Conservation (phyloP, 257 asterid species). For the Ligustrum vulgare region DNA sequence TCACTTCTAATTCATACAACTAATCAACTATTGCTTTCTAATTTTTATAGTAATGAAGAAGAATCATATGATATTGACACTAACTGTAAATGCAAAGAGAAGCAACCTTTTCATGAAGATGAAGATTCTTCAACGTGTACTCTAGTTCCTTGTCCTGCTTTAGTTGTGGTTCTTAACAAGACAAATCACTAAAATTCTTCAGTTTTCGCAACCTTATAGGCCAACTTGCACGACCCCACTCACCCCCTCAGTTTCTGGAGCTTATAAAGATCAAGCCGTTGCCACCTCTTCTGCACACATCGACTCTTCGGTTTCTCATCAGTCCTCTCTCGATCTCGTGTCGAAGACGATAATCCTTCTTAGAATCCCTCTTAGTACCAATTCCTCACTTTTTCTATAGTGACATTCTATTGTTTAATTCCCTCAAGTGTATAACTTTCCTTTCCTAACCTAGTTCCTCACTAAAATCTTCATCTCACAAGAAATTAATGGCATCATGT, state of each 20-base stretch:
- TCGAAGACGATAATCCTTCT: too few relatives aligned
- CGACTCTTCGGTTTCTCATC: not conserved
- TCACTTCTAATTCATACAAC: not conserved
- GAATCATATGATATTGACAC: not conserved
- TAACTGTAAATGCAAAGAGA: not conserved
- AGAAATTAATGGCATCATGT: conserved; percentile 18
- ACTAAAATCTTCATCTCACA: not conserved
- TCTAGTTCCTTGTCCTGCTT: not conserved
- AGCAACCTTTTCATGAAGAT: not conserved
- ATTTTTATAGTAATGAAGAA: not conserved
- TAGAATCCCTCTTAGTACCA: too few relatives aligned
- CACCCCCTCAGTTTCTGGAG: conserved; percentile 7
- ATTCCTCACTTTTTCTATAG: too few relatives aligned
- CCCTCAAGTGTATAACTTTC: not conserved
- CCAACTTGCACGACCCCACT: conserved; percentile 34
- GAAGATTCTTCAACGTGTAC: not conserved
- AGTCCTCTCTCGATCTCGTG: not conserved
- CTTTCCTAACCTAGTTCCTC: not conserved
- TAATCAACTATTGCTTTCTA: not conserved
- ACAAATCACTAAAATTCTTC: conserved; percentile 51
- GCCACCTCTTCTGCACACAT: conserved; percentile 19
- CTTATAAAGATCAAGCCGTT: conserved; percentile 34
- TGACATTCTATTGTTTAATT: not conserved
- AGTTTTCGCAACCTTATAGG: conserved; percentile 26
- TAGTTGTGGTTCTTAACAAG: conserved; percentile 53